Evolutionary conservation across 2,329 filamentous ascomycete species (phyloP).

Genomic region (Hypomyces rosellus): DNA sequence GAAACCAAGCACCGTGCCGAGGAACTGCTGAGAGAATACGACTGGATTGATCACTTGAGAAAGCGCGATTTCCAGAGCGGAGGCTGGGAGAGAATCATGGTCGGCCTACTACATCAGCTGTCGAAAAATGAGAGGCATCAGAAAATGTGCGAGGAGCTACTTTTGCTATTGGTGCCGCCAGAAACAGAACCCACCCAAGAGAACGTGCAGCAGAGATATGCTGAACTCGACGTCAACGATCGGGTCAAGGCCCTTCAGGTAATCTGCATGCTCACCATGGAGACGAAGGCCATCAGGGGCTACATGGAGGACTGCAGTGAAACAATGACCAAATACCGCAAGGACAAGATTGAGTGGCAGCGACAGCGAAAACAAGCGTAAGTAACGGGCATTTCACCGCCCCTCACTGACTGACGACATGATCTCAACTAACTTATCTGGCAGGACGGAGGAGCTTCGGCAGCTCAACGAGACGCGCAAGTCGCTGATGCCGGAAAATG

Average conservation of each 20-base stretch:
- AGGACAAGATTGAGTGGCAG: slow-evolving; percentile 92
- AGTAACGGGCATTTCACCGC: slow-evolving; percentile 25
- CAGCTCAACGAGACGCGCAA: slow-evolving; percentile 67
- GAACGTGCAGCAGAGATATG: slow-evolving; percentile 67
- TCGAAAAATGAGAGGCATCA: slow-evolving; percentile 68
- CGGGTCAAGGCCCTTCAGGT: slow-evolving; percentile 77
- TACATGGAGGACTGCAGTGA: slow-evolving; percentile 91
- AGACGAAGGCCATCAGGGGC: slow-evolving; percentile 77
- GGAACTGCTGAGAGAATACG: slow-evolving; percentile 66
- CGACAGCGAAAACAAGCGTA: slow-evolving; percentile 64
- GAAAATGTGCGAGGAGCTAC: slow-evolving; percentile 68
- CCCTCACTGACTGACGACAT: neutral
- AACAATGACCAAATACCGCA: slow-evolving; percentile 89
- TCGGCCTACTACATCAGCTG: slow-evolving; percentile 79
- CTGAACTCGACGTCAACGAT: slow-evolving; percentile 71
- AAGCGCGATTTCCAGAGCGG: slow-evolving; percentile 81
- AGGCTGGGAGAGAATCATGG: slow-evolving; percentile 85
- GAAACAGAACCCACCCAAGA: slow-evolving; percentile 69
- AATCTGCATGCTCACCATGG: slow-evolving; percentile 76
- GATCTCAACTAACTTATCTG: neutral
- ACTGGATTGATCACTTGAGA: slow-evolving; percentile 80
- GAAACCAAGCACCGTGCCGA: slow-evolving; percentile 60
- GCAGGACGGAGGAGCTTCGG: slow-evolving; percentile 64
- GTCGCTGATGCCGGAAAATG: slow-evolving; percentile 65
- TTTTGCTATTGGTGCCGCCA: slow-evolving; percentile 74